These are phyloP conservation scores for Chiua virens DNA, from an alignment of 768 basidiomycete species.

Conservation along the genomic window DNA sequence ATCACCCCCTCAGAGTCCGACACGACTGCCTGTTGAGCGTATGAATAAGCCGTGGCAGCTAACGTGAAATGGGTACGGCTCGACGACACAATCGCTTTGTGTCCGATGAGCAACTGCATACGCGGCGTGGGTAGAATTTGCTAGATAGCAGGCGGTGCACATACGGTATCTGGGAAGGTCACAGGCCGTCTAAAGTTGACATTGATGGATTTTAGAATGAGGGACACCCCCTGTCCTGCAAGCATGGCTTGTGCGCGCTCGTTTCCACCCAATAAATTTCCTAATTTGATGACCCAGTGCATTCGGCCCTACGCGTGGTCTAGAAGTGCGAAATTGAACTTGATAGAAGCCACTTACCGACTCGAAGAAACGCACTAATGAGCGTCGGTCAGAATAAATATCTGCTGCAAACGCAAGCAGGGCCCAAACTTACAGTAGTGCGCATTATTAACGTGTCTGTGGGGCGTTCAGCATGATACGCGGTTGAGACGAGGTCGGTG, in stretches of 20 bases:
- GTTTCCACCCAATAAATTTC: constrained; percentile 58
- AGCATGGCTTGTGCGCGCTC: constrained; percentile 56
- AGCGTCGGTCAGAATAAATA: not conserved
- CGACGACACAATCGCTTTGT: constrained; percentile 45
- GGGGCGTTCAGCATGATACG: not conserved
- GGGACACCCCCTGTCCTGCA: constrained; percentile 60
- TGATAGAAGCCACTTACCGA: constrained; percentile 43
- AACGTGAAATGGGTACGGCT: constrained; percentile 48
- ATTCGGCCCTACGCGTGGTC: constrained; percentile 54
- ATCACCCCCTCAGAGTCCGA: constrained; percentile 62
- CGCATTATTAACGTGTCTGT: constrained; percentile 77
- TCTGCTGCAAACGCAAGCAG: not conserved
- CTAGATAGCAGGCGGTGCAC: constrained; percentile 21
- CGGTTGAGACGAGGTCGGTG: not conserved
- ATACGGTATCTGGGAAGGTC: constrained; percentile 72
- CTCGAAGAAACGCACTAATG: constrained; percentile 65
- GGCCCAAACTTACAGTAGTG: constrained; percentile 52
- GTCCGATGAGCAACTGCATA: constrained; percentile 61
- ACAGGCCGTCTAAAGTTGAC: constrained; percentile 71
- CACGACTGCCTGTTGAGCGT: constrained; percentile 60
- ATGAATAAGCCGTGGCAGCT: constrained; percentile 59
- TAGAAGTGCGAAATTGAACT: not conserved
- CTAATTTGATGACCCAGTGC: constrained; percentile 61
- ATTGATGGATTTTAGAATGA: constrained; percentile 72
- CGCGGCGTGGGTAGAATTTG: not conserved